A percentile compares a stretch with the other conserved stretches of the same genome.
These are phyloP conservation scores for Didymella lethalis DNA, from an alignment of 2,329 filamentous ascomycete genomes.

Conservation along the genomic window DNA sequence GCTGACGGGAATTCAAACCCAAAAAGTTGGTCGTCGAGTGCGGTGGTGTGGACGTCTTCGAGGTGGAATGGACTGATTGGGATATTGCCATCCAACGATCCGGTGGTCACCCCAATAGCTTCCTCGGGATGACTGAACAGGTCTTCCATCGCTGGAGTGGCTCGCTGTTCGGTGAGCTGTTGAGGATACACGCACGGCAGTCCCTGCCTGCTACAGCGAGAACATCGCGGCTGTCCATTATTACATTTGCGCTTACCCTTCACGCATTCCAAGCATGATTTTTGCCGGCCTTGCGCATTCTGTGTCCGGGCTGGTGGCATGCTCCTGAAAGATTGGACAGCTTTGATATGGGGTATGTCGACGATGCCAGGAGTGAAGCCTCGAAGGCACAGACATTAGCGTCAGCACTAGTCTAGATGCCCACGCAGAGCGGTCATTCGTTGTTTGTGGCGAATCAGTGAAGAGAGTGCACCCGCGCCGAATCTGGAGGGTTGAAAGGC, in stretches of 20 bases:
- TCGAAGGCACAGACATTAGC: slow-evolving; percentile 1
- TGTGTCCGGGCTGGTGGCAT: slow-evolving; percentile 53
- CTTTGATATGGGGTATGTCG: neutral
- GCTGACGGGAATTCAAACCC: slow-evolving; percentile 13
- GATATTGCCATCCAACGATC: slow-evolving; percentile 40
- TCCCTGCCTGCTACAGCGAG: slow-evolving; percentile 60
- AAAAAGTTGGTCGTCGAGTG: slow-evolving; percentile 1
- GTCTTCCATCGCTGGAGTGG: slow-evolving; percentile 15
- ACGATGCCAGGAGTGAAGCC: neutral
- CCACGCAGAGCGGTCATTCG: neutral
- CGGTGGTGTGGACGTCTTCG: slow-evolving; percentile 11
- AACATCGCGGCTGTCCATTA: slow-evolving; percentile 60
- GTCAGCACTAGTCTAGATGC: slow-evolving; percentile 13
- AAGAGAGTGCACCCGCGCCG: neutral
- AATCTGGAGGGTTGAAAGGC: neutral
- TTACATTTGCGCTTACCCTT: slow-evolving; percentile 66
- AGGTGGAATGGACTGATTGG: slow-evolving; percentile 15
- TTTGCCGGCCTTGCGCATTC: slow-evolving; percentile 53
- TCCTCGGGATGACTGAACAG: slow-evolving; percentile 27
- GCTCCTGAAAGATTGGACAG: neutral
- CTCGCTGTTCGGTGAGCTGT: slow-evolving; percentile 21
- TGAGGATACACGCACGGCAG: slow-evolving; percentile 59
- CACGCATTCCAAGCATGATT: slow-evolving; percentile 65
- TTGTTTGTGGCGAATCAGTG: neutral
- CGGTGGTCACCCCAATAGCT: neutral